A percentile compares a stretch with the other conserved stretches of the same genome.
Conservation (phyloP, 495 filamentous ascomycete species). For the Lepraria neglecta region DNA sequence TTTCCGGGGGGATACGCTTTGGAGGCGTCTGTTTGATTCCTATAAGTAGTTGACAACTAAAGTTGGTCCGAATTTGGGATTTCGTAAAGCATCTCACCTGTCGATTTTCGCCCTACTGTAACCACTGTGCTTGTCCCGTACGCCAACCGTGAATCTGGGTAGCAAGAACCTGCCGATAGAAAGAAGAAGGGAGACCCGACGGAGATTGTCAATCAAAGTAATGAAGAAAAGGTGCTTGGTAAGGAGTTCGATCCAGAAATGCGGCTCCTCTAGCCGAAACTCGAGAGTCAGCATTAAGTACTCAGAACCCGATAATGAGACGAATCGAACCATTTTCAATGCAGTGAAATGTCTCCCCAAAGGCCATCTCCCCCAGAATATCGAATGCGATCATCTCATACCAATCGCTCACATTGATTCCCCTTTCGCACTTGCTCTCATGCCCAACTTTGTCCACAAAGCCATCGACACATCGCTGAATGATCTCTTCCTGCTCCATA, state of each 20-base stretch:
- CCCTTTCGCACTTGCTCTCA: conserved; percentile 8
- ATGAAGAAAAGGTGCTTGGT: conserved; percentile 18
- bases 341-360: conserved; percentile 30
- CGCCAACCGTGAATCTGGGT: conserved; percentile 7
- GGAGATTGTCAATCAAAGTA: conserved; percentile 23
- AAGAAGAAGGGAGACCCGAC: conserved; percentile 13
- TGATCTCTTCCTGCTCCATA: conserved; percentile 21
- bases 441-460: not conserved
- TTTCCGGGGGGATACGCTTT: conserved; percentile 9
- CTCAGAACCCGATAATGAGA: not conserved
- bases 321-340: conserved; percentile 19
- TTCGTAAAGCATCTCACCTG: conserved; percentile 8
- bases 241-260: conserved; percentile 23
- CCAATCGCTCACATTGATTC: conserved; percentile 25
- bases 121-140: conserved; percentile 9
- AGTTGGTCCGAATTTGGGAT: not conserved
- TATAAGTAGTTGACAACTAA: not conserved
- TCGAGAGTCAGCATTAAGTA: not conserved
- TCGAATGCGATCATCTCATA: conserved; percentile 31
- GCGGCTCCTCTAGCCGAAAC: conserved; percentile 19
- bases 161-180: conserved; percentile 3
- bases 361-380: conserved; percentile 35
- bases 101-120: conserved; percentile 9
- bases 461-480: conserved; percentile 8
- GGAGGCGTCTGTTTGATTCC: conserved; percentile 3